These are phyloP conservation scores for Logfia minima DNA, from an alignment of 129 eudicot genomes.

Conservation along the genomic window DNA sequence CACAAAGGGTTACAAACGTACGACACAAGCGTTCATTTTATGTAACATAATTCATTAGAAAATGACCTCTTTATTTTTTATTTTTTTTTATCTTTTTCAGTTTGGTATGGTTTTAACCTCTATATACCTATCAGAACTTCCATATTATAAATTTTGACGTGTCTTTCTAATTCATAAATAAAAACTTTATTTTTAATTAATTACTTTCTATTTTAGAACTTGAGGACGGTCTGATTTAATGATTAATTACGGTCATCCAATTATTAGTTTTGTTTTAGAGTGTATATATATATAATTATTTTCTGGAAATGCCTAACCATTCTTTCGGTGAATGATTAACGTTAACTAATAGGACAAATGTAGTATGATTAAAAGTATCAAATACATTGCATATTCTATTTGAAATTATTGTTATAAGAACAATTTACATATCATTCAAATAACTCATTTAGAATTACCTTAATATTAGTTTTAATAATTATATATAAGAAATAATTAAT, in stretches of 20 bases:
- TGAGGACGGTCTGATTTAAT: too few species aligned
- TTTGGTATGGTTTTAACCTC: too few species aligned
- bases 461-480: too few species aligned
- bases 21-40: constrained; percentile 19
- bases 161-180: too few species aligned
- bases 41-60: not conserved
- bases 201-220: too few species aligned
- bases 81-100: too few species aligned
- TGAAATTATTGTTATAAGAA: not conserved
- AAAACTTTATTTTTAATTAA: too few species aligned
- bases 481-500: too few species aligned
- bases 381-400: constrained; percentile 6
- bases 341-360: constrained; percentile 20
- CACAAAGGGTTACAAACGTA: constrained; percentile 25
- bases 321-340: constrained; percentile 18
- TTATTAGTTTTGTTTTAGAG: constrained; percentile 12
- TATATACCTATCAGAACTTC: too few species aligned
- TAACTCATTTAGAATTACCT: not conserved
- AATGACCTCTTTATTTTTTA: not conserved
- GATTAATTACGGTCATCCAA: not conserved
- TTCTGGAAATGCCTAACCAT: not conserved
- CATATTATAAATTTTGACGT: too few species aligned
- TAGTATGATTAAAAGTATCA: not conserved
- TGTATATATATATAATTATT: not conserved
- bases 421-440: not conserved